Percentiles rank a stretch among this genome's conserved stretches.
Conservation (phyloP, 2,329 filamentous ascomycete genomes). For the Leptographium galeiforme region DNA sequence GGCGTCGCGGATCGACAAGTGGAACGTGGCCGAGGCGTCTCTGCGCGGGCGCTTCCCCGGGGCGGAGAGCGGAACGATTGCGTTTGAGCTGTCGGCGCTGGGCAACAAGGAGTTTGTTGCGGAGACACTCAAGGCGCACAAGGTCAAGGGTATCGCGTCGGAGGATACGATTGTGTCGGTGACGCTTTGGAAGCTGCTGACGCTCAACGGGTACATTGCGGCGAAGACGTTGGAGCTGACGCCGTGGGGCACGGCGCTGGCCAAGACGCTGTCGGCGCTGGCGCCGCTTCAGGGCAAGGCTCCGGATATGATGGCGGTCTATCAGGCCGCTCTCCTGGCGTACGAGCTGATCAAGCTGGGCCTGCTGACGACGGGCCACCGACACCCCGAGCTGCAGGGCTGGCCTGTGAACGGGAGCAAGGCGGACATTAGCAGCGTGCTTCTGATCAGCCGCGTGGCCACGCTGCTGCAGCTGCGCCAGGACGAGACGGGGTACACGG, state of each 20-base stretch:
- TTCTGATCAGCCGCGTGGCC: constrained; percentile 76
- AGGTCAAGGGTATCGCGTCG: constrained; percentile 39
- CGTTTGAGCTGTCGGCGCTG: constrained; percentile 53
- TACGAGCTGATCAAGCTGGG: constrained; percentile 75
- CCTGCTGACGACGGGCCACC: constrained; percentile 58
- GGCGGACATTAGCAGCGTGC: constrained; percentile 62
- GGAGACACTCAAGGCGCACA: constrained; percentile 50
- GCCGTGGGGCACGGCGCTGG: constrained; percentile 68
- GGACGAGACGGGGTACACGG: constrained; percentile 79
- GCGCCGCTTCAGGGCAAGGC: constrained; percentile 36
- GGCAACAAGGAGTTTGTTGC: constrained; percentile 56
- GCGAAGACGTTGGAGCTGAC: constrained; percentile 61
- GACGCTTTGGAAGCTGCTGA: constrained; percentile 76
- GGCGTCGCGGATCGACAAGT: constrained; percentile 39
- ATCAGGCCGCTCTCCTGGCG: constrained; percentile 69
- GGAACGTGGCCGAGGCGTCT: constrained; percentile 56
- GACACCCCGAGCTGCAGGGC: constrained; percentile 39
- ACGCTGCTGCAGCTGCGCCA: constrained; percentile 74
- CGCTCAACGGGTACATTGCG: constrained; percentile 76
- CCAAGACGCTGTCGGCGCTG: constrained; percentile 51
- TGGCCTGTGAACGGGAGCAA: constrained; percentile 44
- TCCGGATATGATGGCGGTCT: constrained; percentile 36
- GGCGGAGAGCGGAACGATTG: constrained; percentile 30
- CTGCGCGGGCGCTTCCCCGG: constrained; percentile 35
- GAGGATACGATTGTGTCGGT: constrained; percentile 57